Evolutionary conservation across 208 protist species (phyloP), one percentile per base, ranked within the genome.

Genomic region (Phytomonas sp.): DNA sequence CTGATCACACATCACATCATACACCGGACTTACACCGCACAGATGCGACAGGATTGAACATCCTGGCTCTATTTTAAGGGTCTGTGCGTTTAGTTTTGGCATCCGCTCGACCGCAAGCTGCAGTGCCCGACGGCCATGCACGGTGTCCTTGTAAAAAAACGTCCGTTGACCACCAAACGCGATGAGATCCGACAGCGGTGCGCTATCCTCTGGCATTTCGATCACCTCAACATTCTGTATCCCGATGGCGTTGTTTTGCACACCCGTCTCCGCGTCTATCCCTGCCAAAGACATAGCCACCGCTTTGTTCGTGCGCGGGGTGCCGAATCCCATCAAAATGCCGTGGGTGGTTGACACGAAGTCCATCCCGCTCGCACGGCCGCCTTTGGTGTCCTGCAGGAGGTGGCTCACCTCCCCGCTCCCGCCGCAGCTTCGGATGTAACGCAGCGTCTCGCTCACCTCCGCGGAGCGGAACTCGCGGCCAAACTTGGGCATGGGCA

Each of bases 1-100:
- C 70, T 90, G 77, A 68, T 95, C 90, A n/a, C 83, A 88, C n/a
- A 95, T 66, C 31, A 95, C 90, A 69, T 95, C 90, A 72, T 89
- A 95, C 33, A 92, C 84, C 29, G 81, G 78, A 62, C 82, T 86
- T 19, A 82, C 86, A 42, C 87, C 87, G 66, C 80, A 88, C 34
- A 92, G 32, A 63, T 93, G 87, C 0, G 87, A 91, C 7, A 95
- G 82, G 63, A 95, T 79, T 61, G 66, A 70, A 72, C 90, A 95
- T 3, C 75, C 78, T 31, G 82, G 84, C 72, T 93, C 87, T 10
- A 95, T 32, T 67, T 84, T 83, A n/a, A 95, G 65, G 60, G 88
- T 73, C 60, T 93, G 84, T 78, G 80, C 89, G 33, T 77, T 77
- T 11, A 93, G 75, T 40, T 89, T 90, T 12, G 66, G 68, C 59